A percentile compares a stretch with the other conserved stretches of the same genome.
Conservation (phyloP, 2,329 filamentous ascomycete species). For the Fusarium scirpi region DNA sequence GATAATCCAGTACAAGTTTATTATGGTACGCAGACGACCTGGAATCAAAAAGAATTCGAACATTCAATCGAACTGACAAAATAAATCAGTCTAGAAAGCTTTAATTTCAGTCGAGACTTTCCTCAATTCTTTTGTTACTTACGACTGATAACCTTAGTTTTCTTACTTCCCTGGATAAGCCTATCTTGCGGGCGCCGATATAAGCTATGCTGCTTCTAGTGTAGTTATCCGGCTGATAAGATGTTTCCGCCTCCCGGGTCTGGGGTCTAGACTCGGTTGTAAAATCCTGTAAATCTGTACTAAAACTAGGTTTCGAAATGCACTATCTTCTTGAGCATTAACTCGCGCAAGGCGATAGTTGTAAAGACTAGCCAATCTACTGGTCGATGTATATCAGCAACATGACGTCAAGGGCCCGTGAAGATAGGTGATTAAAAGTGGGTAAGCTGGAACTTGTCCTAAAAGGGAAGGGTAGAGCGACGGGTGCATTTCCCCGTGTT, state of each 20-base stretch:
- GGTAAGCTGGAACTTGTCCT: neutral
- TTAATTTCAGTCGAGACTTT: too few relatives aligned
- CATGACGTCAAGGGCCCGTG: neutral
- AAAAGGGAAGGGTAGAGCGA: conserved; percentile 2
- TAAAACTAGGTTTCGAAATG: neutral
- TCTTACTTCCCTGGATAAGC: neutral
- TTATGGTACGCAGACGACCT: neutral
- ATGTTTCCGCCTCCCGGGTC: too few relatives aligned
- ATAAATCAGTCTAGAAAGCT: neutral
- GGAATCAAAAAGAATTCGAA: neutral
- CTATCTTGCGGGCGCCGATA: neutral
- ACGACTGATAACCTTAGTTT: neutral
- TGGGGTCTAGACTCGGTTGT: too few relatives aligned
- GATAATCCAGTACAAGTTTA: neutral
- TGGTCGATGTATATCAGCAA: neutral
- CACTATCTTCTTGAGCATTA: neutral
- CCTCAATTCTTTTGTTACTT: neutral
- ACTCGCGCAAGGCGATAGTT: neutral
- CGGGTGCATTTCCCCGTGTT: neutral
- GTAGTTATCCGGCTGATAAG: neutral
- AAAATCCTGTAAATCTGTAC: neutral
- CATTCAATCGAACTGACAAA: neutral
- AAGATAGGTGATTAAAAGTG: neutral
- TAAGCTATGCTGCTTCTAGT: neutral
- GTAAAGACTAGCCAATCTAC: neutral